Percentiles rank a stretch among this genome's conserved stretches.
These are phyloP conservation scores for Vitellaria paradoxa DNA, from an alignment of 179 eudicot species.

Conservation along the genomic window DNA sequence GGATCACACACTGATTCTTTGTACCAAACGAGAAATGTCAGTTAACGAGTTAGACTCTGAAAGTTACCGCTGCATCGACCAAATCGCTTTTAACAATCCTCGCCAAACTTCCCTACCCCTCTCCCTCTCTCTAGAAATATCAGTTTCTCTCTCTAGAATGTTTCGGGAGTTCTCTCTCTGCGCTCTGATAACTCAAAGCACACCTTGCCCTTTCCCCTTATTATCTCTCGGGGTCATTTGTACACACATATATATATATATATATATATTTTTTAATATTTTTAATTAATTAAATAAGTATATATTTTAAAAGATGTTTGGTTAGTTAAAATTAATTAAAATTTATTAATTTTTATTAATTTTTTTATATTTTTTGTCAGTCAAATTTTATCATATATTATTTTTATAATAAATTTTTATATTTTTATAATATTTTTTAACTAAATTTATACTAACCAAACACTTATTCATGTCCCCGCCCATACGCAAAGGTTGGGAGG, in stretches of 20 bases:
- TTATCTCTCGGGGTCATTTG: not conserved
- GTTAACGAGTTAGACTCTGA: not conserved
- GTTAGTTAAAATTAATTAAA: too few relatives aligned
- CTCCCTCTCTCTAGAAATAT: constrained; percentile 21
- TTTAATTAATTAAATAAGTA: not conserved
- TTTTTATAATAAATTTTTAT: not conserved
- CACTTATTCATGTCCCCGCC: too few relatives aligned
- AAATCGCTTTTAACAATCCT: constrained; percentile 12
- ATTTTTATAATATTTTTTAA: too few relatives aligned
- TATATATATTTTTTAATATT: not conserved
- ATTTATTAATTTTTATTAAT: too few relatives aligned
- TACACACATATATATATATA: too few relatives aligned
- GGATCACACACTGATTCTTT: not conserved
- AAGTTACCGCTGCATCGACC: not conserved
- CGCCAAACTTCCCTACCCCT: not conserved
- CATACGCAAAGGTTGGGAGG: constrained; percentile 4
- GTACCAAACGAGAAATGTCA: constrained; percentile 3
- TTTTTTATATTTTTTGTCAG: too few relatives aligned
- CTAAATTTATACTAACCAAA: too few relatives aligned
- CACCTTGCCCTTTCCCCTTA: constrained; percentile 13
- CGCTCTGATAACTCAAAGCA: constrained; percentile 18
- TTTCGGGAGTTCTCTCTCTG: not conserved
- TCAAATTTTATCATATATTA: too few relatives aligned
- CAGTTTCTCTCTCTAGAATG: not conserved
- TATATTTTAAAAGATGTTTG: too few relatives aligned